Percentiles rank a stretch among this genome's conserved stretches.
These are phyloP conservation scores for Bolboschoenus planiculmis DNA, from an alignment of 176 grass and related monocot genomes.

Conservation along the genomic window DNA sequence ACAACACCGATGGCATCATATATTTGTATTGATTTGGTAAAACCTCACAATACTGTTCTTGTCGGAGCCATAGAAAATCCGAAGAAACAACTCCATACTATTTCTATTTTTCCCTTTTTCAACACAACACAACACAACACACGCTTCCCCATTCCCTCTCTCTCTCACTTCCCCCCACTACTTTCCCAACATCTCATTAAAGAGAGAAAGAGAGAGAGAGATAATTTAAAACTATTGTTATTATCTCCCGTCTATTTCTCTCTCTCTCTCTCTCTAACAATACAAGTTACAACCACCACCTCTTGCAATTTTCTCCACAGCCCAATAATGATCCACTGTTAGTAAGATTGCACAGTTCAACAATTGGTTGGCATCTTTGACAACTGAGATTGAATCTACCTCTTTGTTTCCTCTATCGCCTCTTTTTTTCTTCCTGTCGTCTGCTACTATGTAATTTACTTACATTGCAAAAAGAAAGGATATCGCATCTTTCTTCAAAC, in stretches of 20 bases:
- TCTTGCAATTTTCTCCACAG: neutral
- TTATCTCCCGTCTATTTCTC: neutral
- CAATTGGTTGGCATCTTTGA: neutral
- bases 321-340: neutral
- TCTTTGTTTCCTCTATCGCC: neutral
- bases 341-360: neutral
- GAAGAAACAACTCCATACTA: neutral
- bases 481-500: neutral
- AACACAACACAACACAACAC: slow-evolving; percentile 4
- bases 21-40: neutral
- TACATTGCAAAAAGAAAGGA: neutral
- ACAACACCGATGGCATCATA: neutral
- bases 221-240: neutral
- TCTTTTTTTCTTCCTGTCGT: neutral
- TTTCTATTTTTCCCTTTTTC: neutral
- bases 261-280: too few species aligned
- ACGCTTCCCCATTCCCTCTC: neutral
- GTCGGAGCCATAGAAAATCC: neutral
- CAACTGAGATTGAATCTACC: neutral
- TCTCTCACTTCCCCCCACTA: neutral
- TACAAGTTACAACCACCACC: neutral
- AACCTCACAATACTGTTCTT: neutral
- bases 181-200: neutral
- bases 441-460: neutral
- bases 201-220: neutral